Evolutionary conservation across 2,329 filamentous ascomycete species (phyloP), one percentile per base, ranked within the genome.

Genomic region (Peltaster fructicola): DNA sequence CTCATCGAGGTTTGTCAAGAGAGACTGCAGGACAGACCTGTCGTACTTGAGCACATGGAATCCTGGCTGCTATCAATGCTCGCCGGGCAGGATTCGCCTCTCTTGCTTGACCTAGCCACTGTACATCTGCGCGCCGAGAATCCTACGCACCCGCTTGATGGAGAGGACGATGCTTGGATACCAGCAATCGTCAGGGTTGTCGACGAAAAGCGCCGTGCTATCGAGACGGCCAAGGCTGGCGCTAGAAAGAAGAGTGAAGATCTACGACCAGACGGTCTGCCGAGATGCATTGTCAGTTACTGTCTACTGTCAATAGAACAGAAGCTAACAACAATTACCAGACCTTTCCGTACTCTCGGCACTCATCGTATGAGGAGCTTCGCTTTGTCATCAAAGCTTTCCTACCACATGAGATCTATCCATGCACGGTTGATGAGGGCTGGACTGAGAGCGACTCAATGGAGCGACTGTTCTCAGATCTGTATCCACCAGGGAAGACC

Each of bases 351-450:
- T 93, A 84, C 43, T 85, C 85, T 1, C 67, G 85, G 1, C 85
- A 95, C 48, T 90, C 85, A 0, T 91, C 80, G 0, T 85, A 88
- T 31, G 55, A 59, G 0, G 85, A 93, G 45, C 62, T 91, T 3
- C 75, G 79, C 34, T 52, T 69, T 26, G 53, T 93, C 1, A 59
- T 92, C 1, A 45, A 57, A 3, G 57, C 60, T 0, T 77, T 93
- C 38, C 64, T 55, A 14, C 82, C 82, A 0, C 67, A 54, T 22
- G 81, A 93, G 38, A 57, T 93, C 2, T 77, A 75, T 56, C 81
- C 84, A 0, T 92, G 82, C 42, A 91, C 81, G 0, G 52, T 60
- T 2, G 63, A 80, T 31, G 50, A 62, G 9, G 39, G 48, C 0
- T 93, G 82, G 82, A 53, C 54, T 14, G 56, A 70, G 31, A 50